Evolutionary conservation across 768 basidiomycete species (phyloP).

Genomic region (Dacryopinax primogenitus): DNA sequence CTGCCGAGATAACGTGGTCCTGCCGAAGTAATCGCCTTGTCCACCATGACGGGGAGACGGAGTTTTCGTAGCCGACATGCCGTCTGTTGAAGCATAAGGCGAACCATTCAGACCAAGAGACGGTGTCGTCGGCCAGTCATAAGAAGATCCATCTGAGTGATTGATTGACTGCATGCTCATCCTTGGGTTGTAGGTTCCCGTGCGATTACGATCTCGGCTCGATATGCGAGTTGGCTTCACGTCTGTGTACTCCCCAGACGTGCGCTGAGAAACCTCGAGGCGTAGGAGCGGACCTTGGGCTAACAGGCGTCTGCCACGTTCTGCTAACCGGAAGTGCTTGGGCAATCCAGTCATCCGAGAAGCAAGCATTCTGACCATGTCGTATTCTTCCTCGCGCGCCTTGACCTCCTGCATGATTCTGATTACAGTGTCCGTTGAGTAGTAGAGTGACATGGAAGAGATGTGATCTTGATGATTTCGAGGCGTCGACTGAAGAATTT

Average conservation of each 20-base stretch:
- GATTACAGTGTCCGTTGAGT: constrained; percentile 57
- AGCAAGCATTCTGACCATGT: constrained; percentile 50
- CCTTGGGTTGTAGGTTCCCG: constrained; percentile 7
- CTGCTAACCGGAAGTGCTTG: constrained; percentile 41
- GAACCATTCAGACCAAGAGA: constrained; percentile 1
- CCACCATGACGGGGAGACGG: neutral
- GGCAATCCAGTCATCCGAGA: constrained; percentile 49
- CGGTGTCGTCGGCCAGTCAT: constrained; percentile 14
- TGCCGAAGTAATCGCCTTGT: constrained; percentile 11
- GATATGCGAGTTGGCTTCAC: constrained; percentile 11
- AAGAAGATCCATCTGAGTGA: constrained; percentile 2
- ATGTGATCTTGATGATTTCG: constrained; percentile 58
- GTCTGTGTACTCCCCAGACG: neutral
- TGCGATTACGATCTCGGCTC: constrained; percentile 17
- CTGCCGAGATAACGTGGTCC: constrained; percentile 12
- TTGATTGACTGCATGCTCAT: constrained; percentile 8
- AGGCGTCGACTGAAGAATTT: constrained; percentile 55
- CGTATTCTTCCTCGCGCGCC: constrained; percentile 72
- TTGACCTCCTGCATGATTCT: constrained; percentile 77
- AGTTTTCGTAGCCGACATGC: constrained; percentile 8
- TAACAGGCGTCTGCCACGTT: constrained; percentile 61
- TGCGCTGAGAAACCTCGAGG: constrained; percentile 28
- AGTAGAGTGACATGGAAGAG: constrained; percentile 47
- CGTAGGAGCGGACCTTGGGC: constrained; percentile 49
- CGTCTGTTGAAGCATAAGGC: constrained; percentile 10